Evolutionary conservation across 306 rosid species (phyloP).

Genomic region (Lithocarpus polystachyus): DNA sequence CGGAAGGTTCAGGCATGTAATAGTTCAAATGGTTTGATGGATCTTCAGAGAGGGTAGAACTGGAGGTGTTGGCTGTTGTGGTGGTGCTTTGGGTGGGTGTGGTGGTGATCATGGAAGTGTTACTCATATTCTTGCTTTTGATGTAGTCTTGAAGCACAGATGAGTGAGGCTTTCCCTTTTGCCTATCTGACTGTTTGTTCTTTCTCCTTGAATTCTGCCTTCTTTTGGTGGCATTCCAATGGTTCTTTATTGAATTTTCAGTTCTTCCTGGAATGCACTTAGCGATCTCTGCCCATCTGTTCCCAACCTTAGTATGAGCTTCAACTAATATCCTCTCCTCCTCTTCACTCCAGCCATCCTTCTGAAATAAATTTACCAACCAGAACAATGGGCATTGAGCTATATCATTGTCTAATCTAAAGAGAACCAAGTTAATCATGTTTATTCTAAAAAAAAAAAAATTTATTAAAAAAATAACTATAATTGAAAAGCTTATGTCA

Average conservation of each 20-base stretch:
- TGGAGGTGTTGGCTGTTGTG: background rate
- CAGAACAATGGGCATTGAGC: background rate
- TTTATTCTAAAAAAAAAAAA: too few species aligned
- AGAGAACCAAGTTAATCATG: too few species aligned
- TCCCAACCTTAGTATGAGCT: conserved; percentile 61
- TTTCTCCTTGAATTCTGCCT: conserved; percentile 80
- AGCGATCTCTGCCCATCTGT: conserved; percentile 88
- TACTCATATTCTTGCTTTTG: conserved; percentile 23
- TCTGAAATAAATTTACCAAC: conserved; percentile 31
- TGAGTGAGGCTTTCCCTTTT: conserved; percentile 52
- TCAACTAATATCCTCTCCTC: conserved; percentile 73
- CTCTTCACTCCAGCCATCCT: conserved; percentile 77
- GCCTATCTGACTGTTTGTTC: conserved; percentile 38
- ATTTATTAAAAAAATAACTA: too few species aligned
- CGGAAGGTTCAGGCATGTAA: conserved; percentile 30
- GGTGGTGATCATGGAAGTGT: background rate
- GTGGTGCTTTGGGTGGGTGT: conserved; percentile 10
- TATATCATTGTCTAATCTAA: too few species aligned
- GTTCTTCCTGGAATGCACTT: conserved; percentile 75
- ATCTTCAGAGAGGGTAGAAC: conserved; percentile 10
- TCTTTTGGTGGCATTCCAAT: conserved; percentile 92
- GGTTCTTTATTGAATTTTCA: conserved; percentile 85
- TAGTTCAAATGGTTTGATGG: conserved; percentile 18
- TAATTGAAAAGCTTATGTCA: too few species aligned
- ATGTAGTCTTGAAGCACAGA: conserved; percentile 78